phyloP scores from a whole-genome alignment of 352 stramenopile genomes.

The Globisporangium cylindrosporum region DNA sequence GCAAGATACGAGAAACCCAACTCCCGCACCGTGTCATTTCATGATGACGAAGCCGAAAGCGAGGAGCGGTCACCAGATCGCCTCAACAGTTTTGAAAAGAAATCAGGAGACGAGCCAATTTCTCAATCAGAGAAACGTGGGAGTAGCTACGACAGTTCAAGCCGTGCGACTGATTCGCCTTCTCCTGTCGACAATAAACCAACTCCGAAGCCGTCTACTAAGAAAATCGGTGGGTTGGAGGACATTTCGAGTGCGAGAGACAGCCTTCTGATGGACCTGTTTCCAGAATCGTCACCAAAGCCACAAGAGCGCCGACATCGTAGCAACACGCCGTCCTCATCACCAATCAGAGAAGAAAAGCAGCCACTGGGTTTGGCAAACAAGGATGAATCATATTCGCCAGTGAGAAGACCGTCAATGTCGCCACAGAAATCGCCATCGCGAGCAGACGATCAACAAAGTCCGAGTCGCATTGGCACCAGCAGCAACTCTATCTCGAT shows the following conservation, averaged over 20 bases:
- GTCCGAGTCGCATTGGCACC: slow-evolving; percentile 4
- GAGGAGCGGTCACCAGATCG: background rate
- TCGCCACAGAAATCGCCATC: slow-evolving; percentile 13
- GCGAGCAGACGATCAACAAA: slow-evolving; percentile 1
- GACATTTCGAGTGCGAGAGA: slow-evolving; percentile 38
- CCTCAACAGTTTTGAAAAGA: background rate
- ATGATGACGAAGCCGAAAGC: slow-evolving; percentile 13
- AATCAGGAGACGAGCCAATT: background rate
- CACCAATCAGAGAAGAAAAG: slow-evolving; percentile 26
- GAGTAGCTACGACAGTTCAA: background rate
- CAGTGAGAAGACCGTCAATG: background rate
- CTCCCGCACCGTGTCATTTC: slow-evolving; percentile 4
- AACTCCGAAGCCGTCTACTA: background rate
- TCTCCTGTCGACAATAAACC: background rate
- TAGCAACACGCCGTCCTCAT: slow-evolving; percentile 11
- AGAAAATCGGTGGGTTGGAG: background rate
- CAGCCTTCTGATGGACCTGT: slow-evolving; percentile 52
- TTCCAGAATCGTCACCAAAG: slow-evolving; percentile 38
- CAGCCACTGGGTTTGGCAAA: background rate
- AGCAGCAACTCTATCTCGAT: slow-evolving; percentile 9
- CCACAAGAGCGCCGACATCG: slow-evolving; percentile 18
- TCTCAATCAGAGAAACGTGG: background rate
- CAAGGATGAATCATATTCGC: slow-evolving; percentile 11
- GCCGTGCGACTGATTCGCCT: background rate
- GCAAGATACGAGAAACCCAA: background rate